Percentiles rank a stretch among this genome's conserved stretches.
phyloP scores from a whole-genome alignment of 805 yeast species.

The Lipomyces mesembrius region DNA sequence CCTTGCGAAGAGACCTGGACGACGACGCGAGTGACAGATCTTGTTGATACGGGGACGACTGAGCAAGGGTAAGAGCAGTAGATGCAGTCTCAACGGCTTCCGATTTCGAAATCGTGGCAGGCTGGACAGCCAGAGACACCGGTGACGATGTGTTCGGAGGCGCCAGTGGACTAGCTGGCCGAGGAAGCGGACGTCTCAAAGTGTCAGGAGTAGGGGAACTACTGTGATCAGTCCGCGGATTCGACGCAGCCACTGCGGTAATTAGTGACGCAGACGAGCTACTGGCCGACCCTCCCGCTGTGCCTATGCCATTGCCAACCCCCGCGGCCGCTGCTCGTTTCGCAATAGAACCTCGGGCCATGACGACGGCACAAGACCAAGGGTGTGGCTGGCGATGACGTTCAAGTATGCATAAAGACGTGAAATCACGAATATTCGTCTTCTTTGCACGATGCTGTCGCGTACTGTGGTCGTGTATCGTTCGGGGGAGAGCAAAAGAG shows the following conservation, averaged over 20 bases:
- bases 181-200: not conserved
- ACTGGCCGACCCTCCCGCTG: constrained; percentile 16
- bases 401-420: not conserved
- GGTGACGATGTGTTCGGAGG: not conserved
- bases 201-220: not conserved
- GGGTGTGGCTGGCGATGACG: not conserved
- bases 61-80: constrained; percentile 5
- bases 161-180: not conserved
- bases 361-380: constrained; percentile 6
- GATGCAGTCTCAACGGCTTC: not conserved
- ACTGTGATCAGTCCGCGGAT: not conserved
- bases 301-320: constrained; percentile 8
- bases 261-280: constrained; percentile 31
- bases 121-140: not conserved
- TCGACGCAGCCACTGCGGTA: not conserved
- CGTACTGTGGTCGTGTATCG: not conserved
- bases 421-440: not conserved
- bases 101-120: not conserved
- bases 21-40: constrained; percentile 9
- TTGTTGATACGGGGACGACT: constrained; percentile 10
- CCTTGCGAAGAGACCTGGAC: constrained; percentile 17
- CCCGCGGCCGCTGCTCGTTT: constrained; percentile 26
- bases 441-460: not conserved
- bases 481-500: not conserved
- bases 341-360: constrained; percentile 35